These are phyloP conservation scores for Reticulascus tulasneorum DNA, from an alignment of 2,329 filamentous ascomycete genomes.

Conservation along the genomic window DNA sequence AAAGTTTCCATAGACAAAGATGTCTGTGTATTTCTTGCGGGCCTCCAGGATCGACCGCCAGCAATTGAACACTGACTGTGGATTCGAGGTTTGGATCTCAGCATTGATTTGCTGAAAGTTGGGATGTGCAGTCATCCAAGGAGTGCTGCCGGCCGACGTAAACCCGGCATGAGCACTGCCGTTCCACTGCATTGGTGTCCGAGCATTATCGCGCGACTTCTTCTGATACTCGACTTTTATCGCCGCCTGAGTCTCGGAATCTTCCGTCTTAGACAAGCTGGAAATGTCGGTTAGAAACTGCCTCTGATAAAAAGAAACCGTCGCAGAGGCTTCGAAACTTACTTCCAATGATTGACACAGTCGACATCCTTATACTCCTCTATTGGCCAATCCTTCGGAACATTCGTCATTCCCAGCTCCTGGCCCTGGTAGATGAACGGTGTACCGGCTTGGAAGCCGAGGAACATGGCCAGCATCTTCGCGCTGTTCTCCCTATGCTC, in stretches of 20 bases:
- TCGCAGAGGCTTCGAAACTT: slow-evolving; percentile 13
- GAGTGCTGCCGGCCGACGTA: slow-evolving; percentile 43
- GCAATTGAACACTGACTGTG: slow-evolving; percentile 53
- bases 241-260: slow-evolving; percentile 32
- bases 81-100: slow-evolving; percentile 43
- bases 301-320: neutral
- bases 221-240: slow-evolving; percentile 45
- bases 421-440: slow-evolving; percentile 68
- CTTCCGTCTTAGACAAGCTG: slow-evolving; percentile 32
- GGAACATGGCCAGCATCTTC: slow-evolving; percentile 57
- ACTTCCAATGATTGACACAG: slow-evolving; percentile 48
- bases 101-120: slow-evolving; percentile 62
- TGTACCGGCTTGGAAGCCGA: slow-evolving; percentile 57
- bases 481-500: slow-evolving; percentile 45
- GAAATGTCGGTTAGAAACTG: slow-evolving; percentile 1
- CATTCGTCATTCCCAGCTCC: slow-evolving; percentile 64
- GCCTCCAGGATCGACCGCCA: slow-evolving; percentile 57
- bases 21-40: slow-evolving; percentile 56
- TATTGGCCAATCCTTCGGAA: slow-evolving; percentile 57
- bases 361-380: slow-evolving; percentile 68
- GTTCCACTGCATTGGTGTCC: slow-evolving; percentile 71
- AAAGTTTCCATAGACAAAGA: slow-evolving; percentile 63
- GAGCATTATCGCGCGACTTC: slow-evolving; percentile 64
- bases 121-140: slow-evolving; percentile 70
- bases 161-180: slow-evolving; percentile 60